A percentile compares a stretch with the other conserved stretches of the same genome.
Evolutionary conservation across 768 basidiomycete genomes (phyloP).

Genomic region (Tricholoma saponaceum): DNA sequence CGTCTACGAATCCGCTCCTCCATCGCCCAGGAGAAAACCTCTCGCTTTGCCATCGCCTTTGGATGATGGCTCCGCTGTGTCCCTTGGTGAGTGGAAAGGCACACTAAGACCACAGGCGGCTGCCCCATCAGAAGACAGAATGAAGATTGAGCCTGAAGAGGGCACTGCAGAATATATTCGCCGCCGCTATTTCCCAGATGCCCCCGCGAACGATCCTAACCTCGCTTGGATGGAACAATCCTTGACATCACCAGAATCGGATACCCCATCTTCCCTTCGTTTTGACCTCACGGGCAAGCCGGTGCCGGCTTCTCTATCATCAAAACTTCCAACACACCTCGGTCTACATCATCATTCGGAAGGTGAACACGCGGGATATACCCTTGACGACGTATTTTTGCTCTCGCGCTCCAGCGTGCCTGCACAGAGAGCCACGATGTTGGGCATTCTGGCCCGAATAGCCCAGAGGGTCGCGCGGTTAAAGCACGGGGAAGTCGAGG

Average conservation of each 20-base stretch:
- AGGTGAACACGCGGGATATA: slow-evolving; percentile 78
- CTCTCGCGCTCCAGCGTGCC: slow-evolving; percentile 78
- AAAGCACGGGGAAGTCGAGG: slow-evolving; percentile 30
- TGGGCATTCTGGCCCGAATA: slow-evolving; percentile 65
- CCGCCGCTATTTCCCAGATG: slow-evolving; percentile 74
- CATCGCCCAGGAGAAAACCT: slow-evolving; percentile 61
- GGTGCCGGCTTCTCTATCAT: slow-evolving; percentile 52
- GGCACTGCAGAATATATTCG: slow-evolving; percentile 84
- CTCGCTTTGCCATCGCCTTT: slow-evolving; percentile 57
- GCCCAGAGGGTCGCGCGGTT: slow-evolving; percentile 32
- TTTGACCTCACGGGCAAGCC: slow-evolving; percentile 76
- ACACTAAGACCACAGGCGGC: slow-evolving; percentile 14
- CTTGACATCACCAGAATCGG: slow-evolving; percentile 22
- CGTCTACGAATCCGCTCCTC: slow-evolving; percentile 78
- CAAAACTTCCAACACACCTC: slow-evolving; percentile 71
- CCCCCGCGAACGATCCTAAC: slow-evolving; percentile 63
- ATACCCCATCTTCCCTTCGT: slow-evolving; percentile 42
- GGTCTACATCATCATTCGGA: slow-evolving; percentile 92
- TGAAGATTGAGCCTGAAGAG: slow-evolving; percentile 43
- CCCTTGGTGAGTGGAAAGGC: slow-evolving; percentile 34
- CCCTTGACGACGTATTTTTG: slow-evolving; percentile 78
- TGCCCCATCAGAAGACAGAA: background rate
- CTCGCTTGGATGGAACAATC: slow-evolving; percentile 71
- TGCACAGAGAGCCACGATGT: slow-evolving; percentile 80
- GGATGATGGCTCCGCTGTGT: slow-evolving; percentile 35